phyloP scores from a whole-genome alignment of 768 basidiomycete genomes.

The Amanita pseudoporphyria region DNA sequence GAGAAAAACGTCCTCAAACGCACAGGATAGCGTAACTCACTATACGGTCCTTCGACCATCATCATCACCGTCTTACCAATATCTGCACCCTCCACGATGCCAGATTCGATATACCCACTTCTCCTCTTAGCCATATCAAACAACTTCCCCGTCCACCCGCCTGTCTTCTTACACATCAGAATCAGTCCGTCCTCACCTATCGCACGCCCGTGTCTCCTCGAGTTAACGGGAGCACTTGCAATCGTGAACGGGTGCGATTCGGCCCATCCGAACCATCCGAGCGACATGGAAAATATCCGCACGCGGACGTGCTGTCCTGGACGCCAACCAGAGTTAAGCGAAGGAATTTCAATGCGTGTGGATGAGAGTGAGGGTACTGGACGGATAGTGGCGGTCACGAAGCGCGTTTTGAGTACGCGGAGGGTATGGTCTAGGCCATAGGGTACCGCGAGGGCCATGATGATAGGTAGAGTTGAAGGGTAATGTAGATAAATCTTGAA shows the following conservation, averaged over 20 bases:
- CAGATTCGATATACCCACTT: conserved; percentile 20
- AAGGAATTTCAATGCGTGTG: conserved; percentile 55
- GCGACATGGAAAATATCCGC: conserved; percentile 39
- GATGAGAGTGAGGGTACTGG: conserved; percentile 52
- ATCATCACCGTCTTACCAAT: conserved; percentile 34
- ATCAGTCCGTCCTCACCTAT: conserved; percentile 55
- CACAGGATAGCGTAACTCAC: conserved; percentile 17
- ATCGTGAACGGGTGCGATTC: conserved; percentile 81
- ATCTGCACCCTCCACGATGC: conserved; percentile 12
- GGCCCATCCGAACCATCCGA: conserved; percentile 47
- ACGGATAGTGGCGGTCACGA: conserved; percentile 46
- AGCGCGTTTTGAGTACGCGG: conserved; percentile 57
- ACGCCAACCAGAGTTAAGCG: conserved; percentile 65
- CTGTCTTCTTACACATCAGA: conserved; percentile 56
- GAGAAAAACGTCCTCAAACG: conserved; percentile 4
- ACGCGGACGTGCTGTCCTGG: conserved; percentile 81
- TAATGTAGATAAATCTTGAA: conserved; percentile 43
- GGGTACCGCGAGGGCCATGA: conserved; percentile 36
- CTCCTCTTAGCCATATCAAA: conserved; percentile 39
- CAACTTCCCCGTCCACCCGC: conserved; percentile 53
- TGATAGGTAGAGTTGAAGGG: conserved; percentile 39
- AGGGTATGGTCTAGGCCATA: conserved; percentile 51
- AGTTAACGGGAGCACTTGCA: conserved; percentile 29
- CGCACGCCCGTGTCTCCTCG: background rate
- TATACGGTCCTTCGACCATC: conserved; percentile 60